Evolutionary conservation across 2,329 filamentous ascomycete genomes (phyloP).

Genomic region (Exophiala viscosa): DNA sequence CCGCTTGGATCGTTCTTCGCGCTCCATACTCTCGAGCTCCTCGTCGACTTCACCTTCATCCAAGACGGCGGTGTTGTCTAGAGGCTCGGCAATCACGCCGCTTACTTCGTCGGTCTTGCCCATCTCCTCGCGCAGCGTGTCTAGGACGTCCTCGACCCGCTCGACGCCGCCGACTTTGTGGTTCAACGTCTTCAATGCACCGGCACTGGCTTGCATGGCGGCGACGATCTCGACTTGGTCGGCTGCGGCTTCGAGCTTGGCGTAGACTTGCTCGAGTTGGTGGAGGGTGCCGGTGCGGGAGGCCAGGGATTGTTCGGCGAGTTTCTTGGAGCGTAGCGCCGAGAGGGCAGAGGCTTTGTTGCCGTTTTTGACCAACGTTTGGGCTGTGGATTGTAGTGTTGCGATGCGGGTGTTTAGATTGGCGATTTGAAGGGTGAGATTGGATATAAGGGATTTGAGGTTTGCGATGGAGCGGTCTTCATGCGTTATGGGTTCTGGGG

Average conservation of each 20-base stretch:
- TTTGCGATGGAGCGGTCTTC: slow-evolving; percentile 81
- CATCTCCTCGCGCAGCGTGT: slow-evolving; percentile 75
- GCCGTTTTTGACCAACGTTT: slow-evolving; percentile 66
- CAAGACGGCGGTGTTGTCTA: slow-evolving; percentile 47
- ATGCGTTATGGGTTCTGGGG: slow-evolving; percentile 55
- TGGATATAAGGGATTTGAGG: slow-evolving; percentile 67
- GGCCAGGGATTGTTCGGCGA: slow-evolving; percentile 69
- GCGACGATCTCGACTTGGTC: slow-evolving; percentile 80
- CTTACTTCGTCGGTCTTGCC: slow-evolving; percentile 76
- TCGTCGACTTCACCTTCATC: slow-evolving; percentile 85
- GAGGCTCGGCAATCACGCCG: slow-evolving; percentile 66
- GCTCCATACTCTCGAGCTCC: slow-evolving; percentile 74
- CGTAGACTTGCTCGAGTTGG: slow-evolving; percentile 78
- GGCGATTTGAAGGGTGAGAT: slow-evolving; percentile 64
- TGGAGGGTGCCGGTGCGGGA: slow-evolving; percentile 68
- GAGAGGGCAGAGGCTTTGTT: slow-evolving; percentile 73
- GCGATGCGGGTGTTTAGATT: slow-evolving; percentile 56
- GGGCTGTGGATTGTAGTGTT: slow-evolving; percentile 55
- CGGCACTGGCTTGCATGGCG: slow-evolving; percentile 74
- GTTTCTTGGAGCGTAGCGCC: slow-evolving; percentile 76
- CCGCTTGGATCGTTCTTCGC: slow-evolving; percentile 51
- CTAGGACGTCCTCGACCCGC: slow-evolving; percentile 70
- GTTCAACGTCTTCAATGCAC: slow-evolving; percentile 70
- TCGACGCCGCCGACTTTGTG: slow-evolving; percentile 72
- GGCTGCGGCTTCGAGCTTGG: slow-evolving; percentile 78